phyloP scores from a whole-genome alignment of 805 yeast genomes.

The Saccharomycopsis synnaedendra region DNA sequence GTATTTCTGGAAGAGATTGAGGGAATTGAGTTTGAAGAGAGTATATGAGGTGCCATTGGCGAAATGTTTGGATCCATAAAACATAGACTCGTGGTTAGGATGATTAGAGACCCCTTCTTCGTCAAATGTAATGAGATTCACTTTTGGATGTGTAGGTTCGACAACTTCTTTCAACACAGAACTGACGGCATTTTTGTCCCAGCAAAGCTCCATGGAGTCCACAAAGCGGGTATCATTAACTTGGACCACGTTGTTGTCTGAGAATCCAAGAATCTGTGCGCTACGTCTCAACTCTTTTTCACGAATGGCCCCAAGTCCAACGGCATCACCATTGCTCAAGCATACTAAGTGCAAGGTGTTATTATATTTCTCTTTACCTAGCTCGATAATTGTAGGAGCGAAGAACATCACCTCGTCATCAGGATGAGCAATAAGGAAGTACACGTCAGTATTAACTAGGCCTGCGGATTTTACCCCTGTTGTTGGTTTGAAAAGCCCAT shows the following conservation, averaged over 20 bases:
- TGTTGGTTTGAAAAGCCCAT: not conserved
- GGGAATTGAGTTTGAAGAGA: constrained; percentile 23
- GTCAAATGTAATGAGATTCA: constrained; percentile 63
- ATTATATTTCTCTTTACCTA: constrained; percentile 33
- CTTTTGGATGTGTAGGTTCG: not conserved
- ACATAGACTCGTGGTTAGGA: constrained; percentile 69
- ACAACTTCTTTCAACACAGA: constrained; percentile 22
- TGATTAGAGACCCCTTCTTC: constrained; percentile 73
- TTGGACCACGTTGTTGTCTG: constrained; percentile 30
- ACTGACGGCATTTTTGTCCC: constrained; percentile 44
- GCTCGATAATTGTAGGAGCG: constrained; percentile 59
- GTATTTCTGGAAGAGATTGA: constrained; percentile 22
- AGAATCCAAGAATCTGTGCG: constrained; percentile 42
- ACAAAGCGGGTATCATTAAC: constrained; percentile 36
- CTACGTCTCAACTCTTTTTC: constrained; percentile 45
- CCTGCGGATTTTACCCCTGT: not conserved
- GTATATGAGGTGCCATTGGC: not conserved
- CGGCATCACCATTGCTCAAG: constrained; percentile 68
- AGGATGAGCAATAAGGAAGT: constrained; percentile 80
- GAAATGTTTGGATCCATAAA: constrained; percentile 27
- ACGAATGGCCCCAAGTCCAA: constrained; percentile 59
- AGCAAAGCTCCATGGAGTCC: constrained; percentile 58
- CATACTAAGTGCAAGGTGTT: constrained; percentile 53
- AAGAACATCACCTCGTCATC: constrained; percentile 99
- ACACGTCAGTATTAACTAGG: constrained; percentile 22